phyloP scores from a whole-genome alignment of 805 yeast genomes.

The Priceomyces carsonii region DNA sequence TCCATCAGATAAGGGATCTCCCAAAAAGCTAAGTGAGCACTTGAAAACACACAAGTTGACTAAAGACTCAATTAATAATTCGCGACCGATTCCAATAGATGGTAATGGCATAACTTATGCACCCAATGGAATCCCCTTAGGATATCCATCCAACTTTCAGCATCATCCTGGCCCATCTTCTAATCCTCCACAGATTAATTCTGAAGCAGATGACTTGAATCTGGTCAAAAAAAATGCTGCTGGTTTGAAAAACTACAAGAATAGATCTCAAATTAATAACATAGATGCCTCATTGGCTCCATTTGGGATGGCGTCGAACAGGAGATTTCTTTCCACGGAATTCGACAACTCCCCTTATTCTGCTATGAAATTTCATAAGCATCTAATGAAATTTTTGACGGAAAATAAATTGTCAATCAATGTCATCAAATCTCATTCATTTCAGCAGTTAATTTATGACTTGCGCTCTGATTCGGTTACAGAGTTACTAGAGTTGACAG shows the following conservation, averaged over 20 bases:
- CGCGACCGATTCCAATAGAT: conserved; percentile 40
- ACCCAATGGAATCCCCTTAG: conserved; percentile 28
- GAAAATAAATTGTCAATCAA: conserved; percentile 53
- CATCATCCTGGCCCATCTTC: conserved; percentile 7
- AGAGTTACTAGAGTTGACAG: conserved; percentile 49
- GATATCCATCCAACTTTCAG: conserved; percentile 16
- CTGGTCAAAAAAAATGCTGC: conserved; percentile 7
- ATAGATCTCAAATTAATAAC: conserved; percentile 5
- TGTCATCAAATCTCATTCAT: conserved; percentile 50
- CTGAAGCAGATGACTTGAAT: conserved; percentile 8
- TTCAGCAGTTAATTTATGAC: conserved; percentile 52
- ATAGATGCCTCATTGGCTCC: conserved; percentile 10
- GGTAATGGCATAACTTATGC: conserved; percentile 37
- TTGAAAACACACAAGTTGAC: conserved; percentile 53
- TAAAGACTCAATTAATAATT: conserved; percentile 39
- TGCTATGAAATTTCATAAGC: conserved; percentile 48
- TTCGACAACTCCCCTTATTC: conserved; percentile 47
- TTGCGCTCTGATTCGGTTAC: conserved; percentile 48
- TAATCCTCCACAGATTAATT: neutral
- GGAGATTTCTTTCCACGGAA: conserved; percentile 26
- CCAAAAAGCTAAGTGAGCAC: conserved; percentile 60
- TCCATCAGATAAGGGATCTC: conserved; percentile 57
- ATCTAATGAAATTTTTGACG: conserved; percentile 48
- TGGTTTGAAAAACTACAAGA: conserved; percentile 9
- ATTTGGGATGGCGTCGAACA: conserved; percentile 11